These are phyloP conservation scores for Gremmenia infestans DNA, from an alignment of 2,329 filamentous ascomycete species.

Conservation along the genomic window DNA sequence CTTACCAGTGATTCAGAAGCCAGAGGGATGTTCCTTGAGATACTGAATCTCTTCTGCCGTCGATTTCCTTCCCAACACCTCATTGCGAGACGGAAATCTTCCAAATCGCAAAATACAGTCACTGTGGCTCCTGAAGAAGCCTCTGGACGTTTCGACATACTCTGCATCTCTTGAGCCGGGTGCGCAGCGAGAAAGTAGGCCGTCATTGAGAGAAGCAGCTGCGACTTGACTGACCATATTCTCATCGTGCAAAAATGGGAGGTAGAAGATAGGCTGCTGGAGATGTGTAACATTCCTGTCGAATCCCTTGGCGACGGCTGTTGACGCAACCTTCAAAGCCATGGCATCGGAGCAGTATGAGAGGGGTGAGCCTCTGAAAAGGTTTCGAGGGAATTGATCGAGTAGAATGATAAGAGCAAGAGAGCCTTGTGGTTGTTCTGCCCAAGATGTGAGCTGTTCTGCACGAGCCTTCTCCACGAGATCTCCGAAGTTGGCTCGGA, in stretches of 20 bases:
- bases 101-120: constrained; percentile 15
- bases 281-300: not conserved
- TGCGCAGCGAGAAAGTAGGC: not conserved
- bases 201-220: not conserved
- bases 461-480: constrained; percentile 2
- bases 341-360: constrained; percentile 19
- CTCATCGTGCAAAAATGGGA: constrained; percentile 1
- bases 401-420: constrained; percentile 33
- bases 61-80: constrained; percentile 9
- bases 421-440: constrained; percentile 17
- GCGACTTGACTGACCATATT: not conserved
- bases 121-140: constrained; percentile 3
- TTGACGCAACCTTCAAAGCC: not conserved
- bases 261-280: not conserved
- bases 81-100: constrained; percentile 17
- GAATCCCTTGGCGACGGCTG: constrained; percentile 1
- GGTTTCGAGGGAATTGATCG: constrained; percentile 34
- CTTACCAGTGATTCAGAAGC: not conserved
- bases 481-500: constrained; percentile 4
- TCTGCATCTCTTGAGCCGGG: not conserved
- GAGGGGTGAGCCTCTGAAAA: constrained; percentile 29
- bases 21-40: constrained; percentile 4
- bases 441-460: constrained; percentile 1
- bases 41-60: constrained; percentile 14
- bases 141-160: not conserved